phyloP scores from a whole-genome alignment of 106 monocot species.

The Dendrobium officinale region DNA sequence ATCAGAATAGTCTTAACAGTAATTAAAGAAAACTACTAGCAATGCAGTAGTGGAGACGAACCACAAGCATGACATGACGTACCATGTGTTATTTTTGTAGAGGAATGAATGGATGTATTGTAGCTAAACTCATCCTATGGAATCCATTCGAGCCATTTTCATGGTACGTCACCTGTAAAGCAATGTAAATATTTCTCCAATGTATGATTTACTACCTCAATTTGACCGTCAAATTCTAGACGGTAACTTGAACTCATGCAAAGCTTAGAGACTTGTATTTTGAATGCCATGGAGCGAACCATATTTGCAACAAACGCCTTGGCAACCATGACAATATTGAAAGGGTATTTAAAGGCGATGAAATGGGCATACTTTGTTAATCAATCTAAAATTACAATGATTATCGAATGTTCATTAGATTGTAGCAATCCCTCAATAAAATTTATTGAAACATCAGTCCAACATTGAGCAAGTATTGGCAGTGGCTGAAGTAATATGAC shows the following conservation, averaged over 20 bases:
- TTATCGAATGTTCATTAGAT: not conserved
- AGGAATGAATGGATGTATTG: not conserved
- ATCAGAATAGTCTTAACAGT: too few species aligned
- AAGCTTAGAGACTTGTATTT: not conserved
- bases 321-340: not conserved
- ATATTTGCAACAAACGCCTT: not conserved
- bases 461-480: not conserved
- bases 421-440: conserved; percentile 8
- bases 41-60: too few species aligned
- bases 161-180: not conserved
- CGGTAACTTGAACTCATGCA: conserved; percentile 10
- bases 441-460: conserved; percentile 17
- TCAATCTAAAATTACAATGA: conserved; percentile 13
- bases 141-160: conserved; percentile 4
- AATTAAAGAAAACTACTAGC: too few species aligned
- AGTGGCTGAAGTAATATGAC: conserved; percentile 7
- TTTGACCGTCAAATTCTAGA: not conserved
- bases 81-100: not conserved
- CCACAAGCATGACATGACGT: not conserved
- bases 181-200: not conserved
- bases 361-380: conserved; percentile 2
- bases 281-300: conserved; percentile 16
- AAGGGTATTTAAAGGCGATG: conserved; percentile 6
- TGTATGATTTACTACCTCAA: not conserved
- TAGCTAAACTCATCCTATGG: conserved; percentile 9